phyloP scores from a whole-genome alignment of 1,284 basidiomycete species.

The Apiotrichum porosum region DNA sequence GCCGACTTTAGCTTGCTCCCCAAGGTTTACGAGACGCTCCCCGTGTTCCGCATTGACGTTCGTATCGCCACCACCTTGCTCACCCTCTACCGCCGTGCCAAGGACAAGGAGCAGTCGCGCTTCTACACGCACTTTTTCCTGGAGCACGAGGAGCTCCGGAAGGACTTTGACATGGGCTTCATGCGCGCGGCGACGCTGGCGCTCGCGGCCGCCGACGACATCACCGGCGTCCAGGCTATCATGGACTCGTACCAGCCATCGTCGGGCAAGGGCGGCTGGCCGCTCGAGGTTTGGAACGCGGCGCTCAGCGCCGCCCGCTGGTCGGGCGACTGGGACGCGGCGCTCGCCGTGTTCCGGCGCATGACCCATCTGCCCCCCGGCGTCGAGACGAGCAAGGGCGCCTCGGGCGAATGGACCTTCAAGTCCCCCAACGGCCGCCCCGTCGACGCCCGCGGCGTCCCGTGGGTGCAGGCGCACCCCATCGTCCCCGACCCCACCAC shows the following conservation, averaged over 20 bases:
- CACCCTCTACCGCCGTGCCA: slow-evolving; percentile 10
- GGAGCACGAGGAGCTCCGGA: slow-evolving; percentile 7
- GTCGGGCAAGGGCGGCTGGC: slow-evolving; percentile 25
- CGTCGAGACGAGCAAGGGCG: slow-evolving; percentile 7
- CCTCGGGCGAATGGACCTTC: slow-evolving; percentile 7
- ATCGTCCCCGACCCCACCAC: slow-evolving; percentile 15
- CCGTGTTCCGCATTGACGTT: slow-evolving; percentile 16
- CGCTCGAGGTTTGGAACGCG: slow-evolving; percentile 18
- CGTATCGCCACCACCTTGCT: slow-evolving; percentile 22
- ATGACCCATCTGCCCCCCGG: slow-evolving; percentile 24
- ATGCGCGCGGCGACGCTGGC: slow-evolving; percentile 9
- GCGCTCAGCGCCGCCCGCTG: slow-evolving; percentile 31
- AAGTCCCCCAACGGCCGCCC: slow-evolving; percentile 16
- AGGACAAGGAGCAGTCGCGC: slow-evolving; percentile 8
- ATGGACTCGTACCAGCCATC: slow-evolving; percentile 28
- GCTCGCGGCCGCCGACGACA: slow-evolving; percentile 16
- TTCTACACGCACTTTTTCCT: slow-evolving; percentile 24
- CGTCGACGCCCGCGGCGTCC: slow-evolving; percentile 15
- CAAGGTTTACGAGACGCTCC: slow-evolving; percentile 2
- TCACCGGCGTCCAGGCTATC: slow-evolving; percentile 15
- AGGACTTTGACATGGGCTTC: slow-evolving; percentile 12
- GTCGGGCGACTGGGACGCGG: slow-evolving; percentile 31
- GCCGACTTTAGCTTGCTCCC: background rate
- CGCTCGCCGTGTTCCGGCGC: slow-evolving; percentile 25
- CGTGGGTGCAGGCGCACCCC: slow-evolving; percentile 12